phyloP scores from a whole-genome alignment of 306 rosid species.

The Castanospermum australe region DNA sequence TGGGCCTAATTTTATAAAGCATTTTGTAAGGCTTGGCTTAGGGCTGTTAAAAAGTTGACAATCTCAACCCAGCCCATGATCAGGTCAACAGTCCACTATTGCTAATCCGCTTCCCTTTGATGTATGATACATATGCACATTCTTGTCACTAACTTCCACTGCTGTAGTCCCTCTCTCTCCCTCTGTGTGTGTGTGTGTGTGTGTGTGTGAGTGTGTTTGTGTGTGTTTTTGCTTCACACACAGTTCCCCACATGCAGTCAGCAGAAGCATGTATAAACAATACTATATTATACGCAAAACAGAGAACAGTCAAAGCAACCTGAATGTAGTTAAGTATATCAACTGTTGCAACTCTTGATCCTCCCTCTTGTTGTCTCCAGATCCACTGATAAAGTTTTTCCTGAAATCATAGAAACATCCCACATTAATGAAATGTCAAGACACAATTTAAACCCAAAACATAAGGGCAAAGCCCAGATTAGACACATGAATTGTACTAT shows the following conservation, averaged over 20 bases:
- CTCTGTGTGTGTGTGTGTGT: neutral
- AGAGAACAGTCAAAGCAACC: constrained; percentile 36
- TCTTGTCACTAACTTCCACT: neutral
- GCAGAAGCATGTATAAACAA: neutral
- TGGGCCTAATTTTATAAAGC: neutral
- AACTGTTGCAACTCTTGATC: constrained; percentile 64
- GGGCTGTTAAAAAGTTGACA: neutral
- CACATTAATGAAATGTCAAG: neutral
- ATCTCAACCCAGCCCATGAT: neutral
- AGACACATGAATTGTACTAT: neutral
- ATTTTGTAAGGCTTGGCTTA: neutral
- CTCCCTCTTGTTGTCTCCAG: constrained; percentile 77
- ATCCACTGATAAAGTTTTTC: constrained; percentile 88
- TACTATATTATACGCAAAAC: neutral
- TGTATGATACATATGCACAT: neutral
- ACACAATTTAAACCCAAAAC: neutral
- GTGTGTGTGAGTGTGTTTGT: neutral
- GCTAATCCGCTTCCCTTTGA: neutral
- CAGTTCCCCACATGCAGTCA: neutral
- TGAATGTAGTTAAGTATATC: constrained; percentile 74
- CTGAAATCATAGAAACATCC: constrained; percentile 40
- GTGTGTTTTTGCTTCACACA: neutral
- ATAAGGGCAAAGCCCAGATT: neutral
- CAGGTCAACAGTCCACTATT: neutral
- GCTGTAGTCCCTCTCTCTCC: neutral